Conservation (phyloP, 2,329 filamentous ascomycete genomes). For the Talaromyces sp. region DNA sequence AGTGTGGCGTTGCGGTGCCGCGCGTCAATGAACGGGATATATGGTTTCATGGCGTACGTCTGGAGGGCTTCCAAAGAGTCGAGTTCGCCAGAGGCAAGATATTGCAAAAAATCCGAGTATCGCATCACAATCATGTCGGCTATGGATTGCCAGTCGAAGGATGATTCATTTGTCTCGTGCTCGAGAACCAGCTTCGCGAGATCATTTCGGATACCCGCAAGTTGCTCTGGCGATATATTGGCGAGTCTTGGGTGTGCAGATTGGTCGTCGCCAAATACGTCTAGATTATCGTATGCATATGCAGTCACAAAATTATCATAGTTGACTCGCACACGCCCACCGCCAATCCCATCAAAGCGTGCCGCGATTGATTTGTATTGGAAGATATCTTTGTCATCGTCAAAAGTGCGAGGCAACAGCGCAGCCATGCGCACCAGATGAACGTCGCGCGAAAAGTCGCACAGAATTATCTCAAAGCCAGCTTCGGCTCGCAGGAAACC, state of each 20-base stretch:
- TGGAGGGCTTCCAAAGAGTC: constrained; percentile 20
- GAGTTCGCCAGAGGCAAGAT: constrained; percentile 23
- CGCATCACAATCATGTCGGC: constrained; percentile 62
- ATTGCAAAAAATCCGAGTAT: constrained; percentile 54
- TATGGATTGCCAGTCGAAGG: constrained; percentile 62
- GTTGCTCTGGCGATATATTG: constrained; percentile 22
- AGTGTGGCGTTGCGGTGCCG: constrained; percentile 20
- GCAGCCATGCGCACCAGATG: constrained; percentile 28
- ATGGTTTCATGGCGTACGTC: constrained; percentile 22
- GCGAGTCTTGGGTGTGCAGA: constrained; percentile 24
- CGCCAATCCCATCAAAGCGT: constrained; percentile 30
- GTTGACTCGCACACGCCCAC: constrained; percentile 41
- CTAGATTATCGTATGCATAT: constrained; percentile 37
- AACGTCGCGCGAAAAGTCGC: constrained; percentile 45
- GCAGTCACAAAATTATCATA: constrained; percentile 48
- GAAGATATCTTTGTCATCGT: constrained; percentile 5
- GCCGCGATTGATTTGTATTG: constrained; percentile 24
- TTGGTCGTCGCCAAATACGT: constrained; percentile 30
- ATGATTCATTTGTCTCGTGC: constrained; percentile 21
- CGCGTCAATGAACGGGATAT: constrained; percentile 35
- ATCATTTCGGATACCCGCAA: constrained; percentile 39
- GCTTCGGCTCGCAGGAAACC: constrained; percentile 1
- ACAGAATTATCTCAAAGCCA: constrained; percentile 8
- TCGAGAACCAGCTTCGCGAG: constrained; percentile 41
- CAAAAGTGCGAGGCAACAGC: constrained; percentile 10